Conservation (phyloP, 257 asterid genomes). For the Eucommia ulmoides region DNA sequence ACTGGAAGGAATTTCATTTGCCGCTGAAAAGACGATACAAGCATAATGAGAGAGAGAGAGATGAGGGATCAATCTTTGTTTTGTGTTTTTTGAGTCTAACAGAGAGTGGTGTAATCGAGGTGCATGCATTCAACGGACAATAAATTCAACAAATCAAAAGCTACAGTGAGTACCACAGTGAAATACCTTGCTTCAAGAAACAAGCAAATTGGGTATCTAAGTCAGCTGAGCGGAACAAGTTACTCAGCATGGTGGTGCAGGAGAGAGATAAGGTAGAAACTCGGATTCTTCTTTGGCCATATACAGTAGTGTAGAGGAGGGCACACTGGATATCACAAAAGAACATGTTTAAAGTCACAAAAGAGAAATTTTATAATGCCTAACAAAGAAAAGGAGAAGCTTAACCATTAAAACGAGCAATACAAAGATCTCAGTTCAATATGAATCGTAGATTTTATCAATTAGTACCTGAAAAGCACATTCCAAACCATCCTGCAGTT, state of each 20-base stretch:
- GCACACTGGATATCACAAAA: constrained; percentile 52
- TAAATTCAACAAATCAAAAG: too few species aligned
- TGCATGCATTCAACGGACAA: too few species aligned
- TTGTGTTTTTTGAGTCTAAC: too few species aligned
- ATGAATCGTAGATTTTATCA: constrained; percentile 5
- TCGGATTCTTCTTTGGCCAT: constrained; percentile 96
- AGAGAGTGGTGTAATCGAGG: too few species aligned
- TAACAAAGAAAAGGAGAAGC: not conserved
- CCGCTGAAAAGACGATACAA: constrained; percentile 39
- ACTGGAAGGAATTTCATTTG: constrained; percentile 70
- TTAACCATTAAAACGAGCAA: not conserved
- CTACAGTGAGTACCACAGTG: too few species aligned
- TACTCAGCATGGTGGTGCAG: constrained; percentile 84
- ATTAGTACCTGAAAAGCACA: constrained; percentile 83
- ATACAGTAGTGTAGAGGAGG: constrained; percentile 86
- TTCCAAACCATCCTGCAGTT: constrained; percentile 92
- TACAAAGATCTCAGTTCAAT: not conserved
- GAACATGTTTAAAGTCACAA: not conserved
- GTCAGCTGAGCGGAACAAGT: constrained; percentile 93
- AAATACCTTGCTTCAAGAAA: constrained; percentile 74
- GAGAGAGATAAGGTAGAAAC: constrained; percentile 90
- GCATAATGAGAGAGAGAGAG: too few species aligned
- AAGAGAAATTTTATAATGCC: not conserved
- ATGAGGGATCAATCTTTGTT: too few species aligned
- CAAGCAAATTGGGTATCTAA: constrained; percentile 91